Base-by-base conservation (phyloP, 1,284 basidiomycete genomes). In the Clitocybe nebularis region DNA sequence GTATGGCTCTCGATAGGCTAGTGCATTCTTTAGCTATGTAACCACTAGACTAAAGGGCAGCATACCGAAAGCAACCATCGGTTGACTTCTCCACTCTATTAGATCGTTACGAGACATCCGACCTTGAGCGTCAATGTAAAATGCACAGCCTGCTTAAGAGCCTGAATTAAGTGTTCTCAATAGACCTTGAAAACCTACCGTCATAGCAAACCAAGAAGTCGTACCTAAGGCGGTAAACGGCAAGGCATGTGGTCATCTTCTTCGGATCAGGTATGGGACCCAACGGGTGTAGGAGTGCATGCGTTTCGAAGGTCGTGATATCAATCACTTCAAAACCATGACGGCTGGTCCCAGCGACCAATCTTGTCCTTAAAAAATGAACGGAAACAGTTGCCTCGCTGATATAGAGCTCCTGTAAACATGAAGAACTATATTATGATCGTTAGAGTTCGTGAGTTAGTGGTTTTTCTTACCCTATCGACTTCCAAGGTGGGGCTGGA, bases 261-360 rank as follows among this genome's bases (percentile, higher is more conserved):
- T 41, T 13, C 5, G 14, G 39, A 24, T 24, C 29, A 5, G 14
- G 16, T 5, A 39, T 25, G 19, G 23, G 11, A 19, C 4, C 26
- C 5, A 14, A 16, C n/a, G 45, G 46, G 26, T 50, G 30, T 9
- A 50, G 26, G n/a, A 52, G 29, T 3, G 49, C 41, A 13, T 53
- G 47, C 3, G 47, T 47, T 8, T 32, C 21, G 14, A 48, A 16
- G 8, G 49, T 47, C 6, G 45, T 45, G 25, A 49, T n/a, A 19
- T 48, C 39, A 14, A 53, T 39, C 2, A 50, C 10, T 20, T 53
- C 51, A 21, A 53, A 53, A 19, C 45, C 45, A 11, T 53, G 47
- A 8, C 20, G 33, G n/a, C 38, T 45, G 8, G 47, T 47, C 25
- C 46, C 51, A 14, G 45, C 49, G 8, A 48, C 49, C 6, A 53